Conservation (phyloP, 2,329 filamentous ascomycete species). For the Claviceps pazoutovae region DNA sequence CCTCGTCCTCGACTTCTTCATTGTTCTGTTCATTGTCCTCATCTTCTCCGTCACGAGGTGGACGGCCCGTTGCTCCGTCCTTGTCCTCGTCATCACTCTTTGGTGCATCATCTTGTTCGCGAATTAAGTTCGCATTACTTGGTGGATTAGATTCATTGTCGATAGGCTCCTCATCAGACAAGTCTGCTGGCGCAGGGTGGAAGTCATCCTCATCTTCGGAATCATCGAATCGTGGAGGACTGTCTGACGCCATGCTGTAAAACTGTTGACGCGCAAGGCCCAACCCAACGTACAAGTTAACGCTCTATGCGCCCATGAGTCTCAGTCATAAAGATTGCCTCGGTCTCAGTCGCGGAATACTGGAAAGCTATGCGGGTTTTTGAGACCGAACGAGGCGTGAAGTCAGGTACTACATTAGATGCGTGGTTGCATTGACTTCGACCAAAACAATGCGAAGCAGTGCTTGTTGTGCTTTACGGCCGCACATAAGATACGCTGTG, state of each 20-base stretch:
- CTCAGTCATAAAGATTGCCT: background rate
- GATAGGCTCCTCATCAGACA: constrained; percentile 47
- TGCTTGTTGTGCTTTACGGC: too few species aligned
- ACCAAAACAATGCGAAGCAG: too few species aligned
- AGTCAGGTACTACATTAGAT: background rate
- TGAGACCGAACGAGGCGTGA: background rate
- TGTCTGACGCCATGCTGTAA: constrained; percentile 33
- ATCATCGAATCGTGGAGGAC: constrained; percentile 38
- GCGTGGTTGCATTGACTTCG: too few species aligned
- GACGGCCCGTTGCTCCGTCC: constrained; percentile 19
- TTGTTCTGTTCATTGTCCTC: constrained; percentile 22
- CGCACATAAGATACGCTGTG: too few species aligned
- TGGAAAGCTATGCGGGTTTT: background rate
- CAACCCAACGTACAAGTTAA: background rate
- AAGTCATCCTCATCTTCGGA: constrained; percentile 78
- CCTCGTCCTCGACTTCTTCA: constrained; percentile 20
- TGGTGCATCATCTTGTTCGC: constrained; percentile 10
- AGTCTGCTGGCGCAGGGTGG: constrained; percentile 63
- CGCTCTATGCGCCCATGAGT: background rate
- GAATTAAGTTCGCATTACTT: constrained; percentile 20
- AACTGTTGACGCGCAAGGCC: background rate
- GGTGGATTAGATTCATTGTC: constrained; percentile 24
- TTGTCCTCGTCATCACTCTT: constrained; percentile 28
- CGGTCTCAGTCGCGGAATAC: background rate
- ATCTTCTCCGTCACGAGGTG: background rate